Evolutionary conservation across 768 basidiomycete species (phyloP).

Genomic region (Termitomyces eurrhizus): DNA sequence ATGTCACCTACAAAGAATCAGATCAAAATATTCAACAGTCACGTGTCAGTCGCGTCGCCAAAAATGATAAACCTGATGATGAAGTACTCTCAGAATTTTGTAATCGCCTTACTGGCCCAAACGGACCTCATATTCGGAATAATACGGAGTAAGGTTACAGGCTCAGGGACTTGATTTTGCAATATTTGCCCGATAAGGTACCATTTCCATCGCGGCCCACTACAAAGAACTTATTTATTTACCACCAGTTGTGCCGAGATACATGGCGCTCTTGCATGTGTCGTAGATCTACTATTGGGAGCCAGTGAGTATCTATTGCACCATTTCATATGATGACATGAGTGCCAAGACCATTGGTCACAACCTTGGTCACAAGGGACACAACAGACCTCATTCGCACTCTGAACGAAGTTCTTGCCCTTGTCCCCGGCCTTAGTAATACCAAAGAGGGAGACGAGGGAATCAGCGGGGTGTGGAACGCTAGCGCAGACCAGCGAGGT

Average conservation of each 20-base stretch:
- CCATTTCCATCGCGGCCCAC: background rate
- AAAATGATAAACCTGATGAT: too few species aligned
- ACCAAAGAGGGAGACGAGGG: slow-evolving; percentile 89
- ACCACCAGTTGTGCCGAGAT: slow-evolving; percentile 85
- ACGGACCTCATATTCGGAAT: too few species aligned
- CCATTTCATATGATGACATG: slow-evolving; percentile 58
- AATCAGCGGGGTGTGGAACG: slow-evolving; percentile 96
- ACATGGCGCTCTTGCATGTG: slow-evolving; percentile 79
- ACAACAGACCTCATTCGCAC: slow-evolving; percentile 61
- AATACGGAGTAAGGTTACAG: too few species aligned
- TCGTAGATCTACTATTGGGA: slow-evolving; percentile 97
- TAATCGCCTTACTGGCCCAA: too few species aligned
- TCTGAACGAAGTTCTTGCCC: slow-evolving; percentile 71
- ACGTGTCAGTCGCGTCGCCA: background rate
- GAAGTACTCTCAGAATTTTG: too few species aligned
- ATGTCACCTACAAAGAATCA: background rate
- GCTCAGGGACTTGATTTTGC: too few species aligned
- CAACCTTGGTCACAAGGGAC: slow-evolving; percentile 49
- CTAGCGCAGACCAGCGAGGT: slow-evolving; percentile 93
- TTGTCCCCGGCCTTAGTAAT: slow-evolving; percentile 83
- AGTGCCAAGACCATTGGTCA: slow-evolving; percentile 74
- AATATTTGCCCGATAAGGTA: too few species aligned
- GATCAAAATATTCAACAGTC: background rate
- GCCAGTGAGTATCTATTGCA: slow-evolving; percentile 46
- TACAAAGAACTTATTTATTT: slow-evolving; percentile 45